Evolutionary conservation across 208 protist species (phyloP).

Genomic region (Acanthamoeba royreba): DNA sequence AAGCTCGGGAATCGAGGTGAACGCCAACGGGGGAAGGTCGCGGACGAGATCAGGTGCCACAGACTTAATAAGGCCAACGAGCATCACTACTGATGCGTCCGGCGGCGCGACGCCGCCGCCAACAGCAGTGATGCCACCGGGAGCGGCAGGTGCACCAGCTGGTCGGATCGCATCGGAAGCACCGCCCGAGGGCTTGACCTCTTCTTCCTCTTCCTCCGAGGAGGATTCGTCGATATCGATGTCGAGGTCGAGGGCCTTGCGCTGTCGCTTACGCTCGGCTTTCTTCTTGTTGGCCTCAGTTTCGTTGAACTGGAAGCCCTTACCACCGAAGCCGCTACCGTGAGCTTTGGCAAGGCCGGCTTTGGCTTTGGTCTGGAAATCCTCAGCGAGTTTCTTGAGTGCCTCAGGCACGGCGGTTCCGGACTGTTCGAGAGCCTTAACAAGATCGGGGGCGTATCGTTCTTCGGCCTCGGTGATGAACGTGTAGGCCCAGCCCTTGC

Average conservation of each 20-base stretch:
- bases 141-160: neutral
- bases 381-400: conserved; percentile 52
- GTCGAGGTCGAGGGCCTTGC: conserved; percentile 50
- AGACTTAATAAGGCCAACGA: neutral
- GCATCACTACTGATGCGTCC: neutral
- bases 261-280: conserved; percentile 50
- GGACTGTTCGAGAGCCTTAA: conserved; percentile 77
- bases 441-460: conserved; percentile 67
- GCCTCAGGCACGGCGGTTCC: conserved; percentile 66
- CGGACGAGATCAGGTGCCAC: neutral
- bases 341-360: neutral
- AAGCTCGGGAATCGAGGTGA: neutral
- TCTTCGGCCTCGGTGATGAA: conserved; percentile 84
- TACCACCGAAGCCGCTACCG: conserved; percentile 69
- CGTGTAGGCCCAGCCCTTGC: conserved; percentile 83
- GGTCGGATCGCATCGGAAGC: neutral
- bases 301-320: conserved; percentile 78
- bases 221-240: conserved; percentile 53
- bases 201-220: conserved; percentile 31
- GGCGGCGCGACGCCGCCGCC: neutral
- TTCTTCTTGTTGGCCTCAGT: conserved; percentile 59
- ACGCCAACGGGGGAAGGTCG: neutral
- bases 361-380: conserved; percentile 57
- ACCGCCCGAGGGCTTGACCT: neutral
- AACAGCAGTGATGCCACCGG: neutral